These are phyloP conservation scores for Amylostereum areolatum DNA, from an alignment of 1,284 basidiomycete species.

Conservation along the genomic window DNA sequence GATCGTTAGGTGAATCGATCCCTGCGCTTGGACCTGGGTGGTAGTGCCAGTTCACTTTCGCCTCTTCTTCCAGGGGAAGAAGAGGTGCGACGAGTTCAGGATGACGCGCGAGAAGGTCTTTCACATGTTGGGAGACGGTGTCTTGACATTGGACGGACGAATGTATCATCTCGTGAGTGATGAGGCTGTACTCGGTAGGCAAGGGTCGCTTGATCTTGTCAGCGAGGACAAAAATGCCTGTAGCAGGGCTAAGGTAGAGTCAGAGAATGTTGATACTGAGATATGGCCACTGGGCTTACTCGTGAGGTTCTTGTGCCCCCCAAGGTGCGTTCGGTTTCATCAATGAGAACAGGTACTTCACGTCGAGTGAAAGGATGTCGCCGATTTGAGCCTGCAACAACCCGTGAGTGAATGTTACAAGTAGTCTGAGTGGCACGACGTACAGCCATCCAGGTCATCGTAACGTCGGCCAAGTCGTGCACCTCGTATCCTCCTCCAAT, in stretches of 20 bases:
- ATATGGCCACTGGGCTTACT: conserved; percentile 33
- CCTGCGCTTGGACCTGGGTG: conserved; percentile 2
- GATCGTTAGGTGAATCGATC: not conserved
- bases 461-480: conserved; percentile 63
- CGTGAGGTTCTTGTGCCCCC: conserved; percentile 54
- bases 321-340: conserved; percentile 48
- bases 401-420: conserved; percentile 1
- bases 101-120: conserved; percentile 29
- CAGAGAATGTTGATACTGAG: not conserved
- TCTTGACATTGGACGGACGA: conserved; percentile 49
- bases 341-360: conserved; percentile 43
- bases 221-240: conserved; percentile 4
- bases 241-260: conserved; percentile 1
- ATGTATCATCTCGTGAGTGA: conserved; percentile 58
- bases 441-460: conserved; percentile 65
- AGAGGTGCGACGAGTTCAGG: conserved; percentile 40
- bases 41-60: conserved; percentile 41
- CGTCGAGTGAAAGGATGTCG: conserved; percentile 50
- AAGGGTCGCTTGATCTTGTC: conserved; percentile 28
- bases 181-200: conserved; percentile 37
- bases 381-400: conserved; percentile 44
- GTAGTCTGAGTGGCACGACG: conserved; percentile 14
- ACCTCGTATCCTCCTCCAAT: conserved; percentile 63
- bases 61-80: conserved; percentile 46
- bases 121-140: conserved; percentile 28